Evolutionary conservation across 129 eudicot genomes (phyloP), one percentile per base, ranked within the genome.

Genomic region (Gnaphalium uliginosum): DNA sequence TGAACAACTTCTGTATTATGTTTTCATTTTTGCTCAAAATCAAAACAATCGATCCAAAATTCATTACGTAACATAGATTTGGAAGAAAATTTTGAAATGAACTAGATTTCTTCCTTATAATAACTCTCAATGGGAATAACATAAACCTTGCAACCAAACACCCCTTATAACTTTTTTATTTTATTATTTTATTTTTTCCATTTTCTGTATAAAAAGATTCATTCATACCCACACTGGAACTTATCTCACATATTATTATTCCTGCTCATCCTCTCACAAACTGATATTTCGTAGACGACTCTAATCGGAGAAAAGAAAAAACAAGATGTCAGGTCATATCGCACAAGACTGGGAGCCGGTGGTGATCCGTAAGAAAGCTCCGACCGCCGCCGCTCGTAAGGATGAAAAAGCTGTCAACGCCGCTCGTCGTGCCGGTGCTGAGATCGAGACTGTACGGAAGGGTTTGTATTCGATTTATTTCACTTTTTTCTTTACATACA

Each of bases 361-460:
- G 73, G 98, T 90, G 43, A 82, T 93, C 81, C 92, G 96, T 46
- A 93, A 93, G 87, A 93, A 93, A 84, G 92, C 98, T 19, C 98
- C 96, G 4, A 93, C 89, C 78, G 60, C 98, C 83, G 96, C 98
- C 69, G 98, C 96, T 43, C 86, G 90, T 4, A 93, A 93, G 85
- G 98, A 93, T 39, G 96, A 93, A 75, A 93, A 93, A 74, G 96
- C 89, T 35, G 98, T 93, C 83, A 93, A 90, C 96, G 98, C 96
- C 75, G 98, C 98, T 37, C 98, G 98, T 33, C 98, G 98, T 32
- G 78, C 96, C 78, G 98, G 98, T 54, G 98, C 98, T 73, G 96
- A 90, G 89, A 93, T 93, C 83, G 96, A 93, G 70, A 93, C 98
- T 71, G 69, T 89, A 18, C 81, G 76, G 5, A 90, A 93, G 64